Evolutionary conservation across 176 grass and related monocot genomes (phyloP).

Genomic region (Avena eriantha): DNA sequence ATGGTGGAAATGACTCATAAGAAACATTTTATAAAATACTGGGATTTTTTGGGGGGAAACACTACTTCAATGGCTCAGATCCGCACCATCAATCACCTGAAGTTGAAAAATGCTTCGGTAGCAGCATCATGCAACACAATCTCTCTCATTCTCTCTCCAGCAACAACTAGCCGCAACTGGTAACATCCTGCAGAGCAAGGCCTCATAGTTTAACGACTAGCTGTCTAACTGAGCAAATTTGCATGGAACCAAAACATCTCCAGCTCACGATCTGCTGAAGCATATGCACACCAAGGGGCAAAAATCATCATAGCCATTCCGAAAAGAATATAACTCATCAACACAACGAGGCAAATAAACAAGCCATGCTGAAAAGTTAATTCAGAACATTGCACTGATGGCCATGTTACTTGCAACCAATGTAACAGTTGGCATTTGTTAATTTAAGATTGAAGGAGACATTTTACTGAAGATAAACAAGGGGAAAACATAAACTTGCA

Average conservation of each 20-base stretch:
- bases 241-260: neutral
- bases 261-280: neutral
- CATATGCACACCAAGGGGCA: neutral
- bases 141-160: neutral
- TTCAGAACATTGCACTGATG: neutral
- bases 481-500: neutral
- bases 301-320: neutral
- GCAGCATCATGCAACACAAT: neutral
- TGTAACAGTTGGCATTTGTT: neutral
- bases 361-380: neutral
- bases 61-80: conserved; percentile 18
- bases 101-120: neutral
- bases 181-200: conserved; percentile 6
- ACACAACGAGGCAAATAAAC: neutral
- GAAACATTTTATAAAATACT: neutral
- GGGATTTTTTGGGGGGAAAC: neutral
- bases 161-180: neutral
- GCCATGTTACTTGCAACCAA: neutral
- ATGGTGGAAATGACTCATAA: neutral
- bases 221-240: neutral
- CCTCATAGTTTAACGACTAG: conserved; percentile 24
- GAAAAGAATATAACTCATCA: no score
- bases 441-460: neutral
- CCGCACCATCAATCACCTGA: neutral
- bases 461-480: neutral